A percentile compares a stretch with the other conserved stretches of the same genome.
Conservation (phyloP, 768 basidiomycete genomes). For the Xerocomus spinulosus region DNA sequence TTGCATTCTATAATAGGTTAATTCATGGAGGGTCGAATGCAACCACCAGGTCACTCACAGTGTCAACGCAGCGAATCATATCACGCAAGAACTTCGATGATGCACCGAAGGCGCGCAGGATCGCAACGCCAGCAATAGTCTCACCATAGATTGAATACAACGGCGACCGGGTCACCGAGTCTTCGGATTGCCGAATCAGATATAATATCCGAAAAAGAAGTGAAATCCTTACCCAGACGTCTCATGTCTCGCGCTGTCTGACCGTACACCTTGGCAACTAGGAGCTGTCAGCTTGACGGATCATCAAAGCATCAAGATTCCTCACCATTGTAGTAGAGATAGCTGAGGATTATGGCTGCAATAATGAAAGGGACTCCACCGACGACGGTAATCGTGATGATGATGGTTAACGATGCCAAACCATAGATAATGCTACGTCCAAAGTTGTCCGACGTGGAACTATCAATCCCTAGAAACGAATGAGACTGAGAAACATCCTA, state of each 20-base stretch:
- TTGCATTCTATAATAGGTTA: conserved; percentile 41
- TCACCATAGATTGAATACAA: conserved; percentile 46
- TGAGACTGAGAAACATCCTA: conserved; percentile 6
- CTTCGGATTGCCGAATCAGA: conserved; percentile 19
- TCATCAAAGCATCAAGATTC: neutral
- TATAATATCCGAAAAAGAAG: neutral
- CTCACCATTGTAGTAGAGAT: conserved; percentile 70
- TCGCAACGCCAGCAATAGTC: conserved; percentile 48
- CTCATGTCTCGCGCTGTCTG: conserved; percentile 88
- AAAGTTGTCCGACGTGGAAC: conserved; percentile 78
- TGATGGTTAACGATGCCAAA: conserved; percentile 65
- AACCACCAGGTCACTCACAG: conserved; percentile 41
- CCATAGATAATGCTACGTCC: conserved; percentile 70
- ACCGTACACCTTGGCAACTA: conserved; percentile 54
- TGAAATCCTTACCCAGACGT: conserved; percentile 50
- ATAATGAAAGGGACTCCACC: conserved; percentile 75
- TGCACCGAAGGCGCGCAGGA: conserved; percentile 81
- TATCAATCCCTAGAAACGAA: conserved; percentile 62
- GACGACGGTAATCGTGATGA: conserved; percentile 70
- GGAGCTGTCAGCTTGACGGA: conserved; percentile 5
- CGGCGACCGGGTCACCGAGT: conserved; percentile 47
- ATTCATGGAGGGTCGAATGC: neutral
- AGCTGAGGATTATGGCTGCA: conserved; percentile 50
- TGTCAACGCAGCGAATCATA: conserved; percentile 79
- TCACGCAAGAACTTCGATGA: conserved; percentile 82